phyloP scores from a whole-genome alignment of 495 filamentous ascomycete genomes.

The Sporormia fimetaria region DNA sequence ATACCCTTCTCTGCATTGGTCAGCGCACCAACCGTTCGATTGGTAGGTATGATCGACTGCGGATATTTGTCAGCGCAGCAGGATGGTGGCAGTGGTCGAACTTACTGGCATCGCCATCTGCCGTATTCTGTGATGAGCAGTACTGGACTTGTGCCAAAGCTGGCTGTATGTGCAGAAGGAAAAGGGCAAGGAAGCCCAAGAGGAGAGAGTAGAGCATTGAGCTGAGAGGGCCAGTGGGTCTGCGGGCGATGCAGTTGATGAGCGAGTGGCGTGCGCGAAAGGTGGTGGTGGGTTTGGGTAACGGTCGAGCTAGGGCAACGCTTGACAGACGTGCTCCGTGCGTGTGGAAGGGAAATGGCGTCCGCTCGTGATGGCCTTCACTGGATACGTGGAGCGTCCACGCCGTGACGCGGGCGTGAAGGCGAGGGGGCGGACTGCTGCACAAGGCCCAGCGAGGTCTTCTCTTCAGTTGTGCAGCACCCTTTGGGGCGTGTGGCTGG shows the following conservation, averaged over 20 bases:
- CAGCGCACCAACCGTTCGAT: constrained; percentile 52
- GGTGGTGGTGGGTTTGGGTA: not conserved
- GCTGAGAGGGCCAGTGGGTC: constrained; percentile 1
- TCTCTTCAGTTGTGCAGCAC: no score
- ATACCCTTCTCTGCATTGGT: constrained; percentile 43
- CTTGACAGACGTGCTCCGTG: not conserved
- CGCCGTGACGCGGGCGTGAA: no score
- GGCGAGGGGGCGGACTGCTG: no score
- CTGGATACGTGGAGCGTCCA: no score
- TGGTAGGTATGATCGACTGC: constrained; percentile 48
- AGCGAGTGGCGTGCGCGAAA: not conserved
- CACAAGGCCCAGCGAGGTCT: no score
- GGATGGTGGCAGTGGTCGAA: not conserved
- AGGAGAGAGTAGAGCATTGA: constrained; percentile 1
- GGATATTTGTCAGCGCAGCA: constrained; percentile 1
- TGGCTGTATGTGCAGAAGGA: not conserved
- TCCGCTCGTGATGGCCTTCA: no score
- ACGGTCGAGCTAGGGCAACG: not conserved
- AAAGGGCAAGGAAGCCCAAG: constrained; percentile 8
- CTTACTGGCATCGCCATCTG: constrained; percentile 8
- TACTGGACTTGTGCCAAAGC: constrained; percentile 5
- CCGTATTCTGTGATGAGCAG: constrained; percentile 25
- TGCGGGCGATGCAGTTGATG: not conserved
- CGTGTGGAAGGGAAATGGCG: not conserved
- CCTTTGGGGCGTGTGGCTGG: no score